phyloP scores from a whole-genome alignment of 495 filamentous ascomycete species.

The Aspergillus bertholletiae region DNA sequence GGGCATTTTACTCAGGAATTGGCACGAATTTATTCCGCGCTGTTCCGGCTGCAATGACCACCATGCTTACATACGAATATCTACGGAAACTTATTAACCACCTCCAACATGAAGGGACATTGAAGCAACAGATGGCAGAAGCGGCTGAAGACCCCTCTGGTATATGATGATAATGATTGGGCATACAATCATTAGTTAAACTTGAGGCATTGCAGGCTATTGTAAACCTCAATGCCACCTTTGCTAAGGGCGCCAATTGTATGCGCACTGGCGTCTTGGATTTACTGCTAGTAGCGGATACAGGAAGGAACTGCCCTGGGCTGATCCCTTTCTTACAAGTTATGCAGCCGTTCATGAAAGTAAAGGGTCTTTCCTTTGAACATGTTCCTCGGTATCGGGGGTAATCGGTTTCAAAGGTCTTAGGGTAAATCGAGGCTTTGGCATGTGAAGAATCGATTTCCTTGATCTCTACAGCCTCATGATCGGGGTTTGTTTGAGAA shows the following conservation, averaged over 20 bases:
- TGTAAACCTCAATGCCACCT: not conserved
- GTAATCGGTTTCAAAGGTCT: slow-evolving; percentile 10
- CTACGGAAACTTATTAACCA: slow-evolving; percentile 57
- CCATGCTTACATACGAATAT: slow-evolving; percentile 95
- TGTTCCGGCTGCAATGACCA: slow-evolving; percentile 91
- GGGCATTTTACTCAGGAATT: slow-evolving; percentile 96
- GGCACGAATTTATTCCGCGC: slow-evolving; percentile 97
- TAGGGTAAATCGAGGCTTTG: slow-evolving; percentile 2
- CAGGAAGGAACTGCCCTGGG: not conserved
- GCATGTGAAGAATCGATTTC: not conserved
- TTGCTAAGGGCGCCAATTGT: not conserved
- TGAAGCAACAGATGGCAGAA: slow-evolving; percentile 29
- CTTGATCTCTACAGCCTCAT: not conserved
- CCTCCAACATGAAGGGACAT: slow-evolving; percentile 47
- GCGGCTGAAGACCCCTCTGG: slow-evolving; percentile 14
- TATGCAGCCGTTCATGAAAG: not conserved
- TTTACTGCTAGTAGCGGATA: not conserved
- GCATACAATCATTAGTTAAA: not conserved
- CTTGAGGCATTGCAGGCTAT: not conserved
- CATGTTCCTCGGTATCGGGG: slow-evolving; percentile 5
- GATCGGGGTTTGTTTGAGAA: not conserved
- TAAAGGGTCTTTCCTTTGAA: not conserved
- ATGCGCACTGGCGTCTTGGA: not conserved
- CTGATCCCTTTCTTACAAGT: not conserved
- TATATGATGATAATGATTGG: slow-evolving; percentile 10